Evolutionary conservation across 805 yeast genomes (phyloP), one percentile per base, ranked within the genome.

Genomic region (Metschnikowia lachancei): DNA sequence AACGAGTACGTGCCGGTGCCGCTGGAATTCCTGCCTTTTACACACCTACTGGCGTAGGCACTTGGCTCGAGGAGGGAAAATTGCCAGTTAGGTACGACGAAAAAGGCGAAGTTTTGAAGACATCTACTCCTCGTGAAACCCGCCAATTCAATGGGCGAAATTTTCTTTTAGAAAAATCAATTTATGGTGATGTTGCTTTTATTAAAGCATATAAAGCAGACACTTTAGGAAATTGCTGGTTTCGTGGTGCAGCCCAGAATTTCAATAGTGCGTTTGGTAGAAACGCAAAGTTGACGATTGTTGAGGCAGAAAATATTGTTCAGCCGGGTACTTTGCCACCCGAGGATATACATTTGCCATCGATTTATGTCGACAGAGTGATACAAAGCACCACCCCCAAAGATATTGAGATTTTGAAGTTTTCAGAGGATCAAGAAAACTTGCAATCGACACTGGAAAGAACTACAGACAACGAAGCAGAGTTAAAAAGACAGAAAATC

Each of bases 291-390:
- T 52, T 66, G 31, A 73, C 78, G n/a, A 66, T 76, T 41, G 79
- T 74, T 2, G 80, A 76, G 60, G 80, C 78, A 17, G 80, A 76
- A 51, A 62, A 74, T 46, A 74, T 76, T 42, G 80, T 75, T 20
- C 69, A 71, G 45, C 66, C 70, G 2, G 80, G 80, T 16, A 70
- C 64, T 12, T 66, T 76, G 29, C 47, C 55, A 12, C 76, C 80
- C 1, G 72, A 72, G 45, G 69, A 69, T 46, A 72, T 76, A 20
- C 79, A 76, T 50, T 62, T 76, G 22, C 79, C 78, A 3, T 72
- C 77, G 0, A 62, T 75, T 38, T 73, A 73, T 50, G 79, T 76
- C 26, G 53, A 62, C 48, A 53, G 62, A 28, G 63, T 76, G 16
- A 57, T 76, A 29, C 66, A 72, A 50, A 67, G 77, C 9, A 64